Percentiles rank a stretch among this genome's conserved stretches.
phyloP scores from a whole-genome alignment of 768 basidiomycete species.

The Rhodotorula graminis region DNA sequence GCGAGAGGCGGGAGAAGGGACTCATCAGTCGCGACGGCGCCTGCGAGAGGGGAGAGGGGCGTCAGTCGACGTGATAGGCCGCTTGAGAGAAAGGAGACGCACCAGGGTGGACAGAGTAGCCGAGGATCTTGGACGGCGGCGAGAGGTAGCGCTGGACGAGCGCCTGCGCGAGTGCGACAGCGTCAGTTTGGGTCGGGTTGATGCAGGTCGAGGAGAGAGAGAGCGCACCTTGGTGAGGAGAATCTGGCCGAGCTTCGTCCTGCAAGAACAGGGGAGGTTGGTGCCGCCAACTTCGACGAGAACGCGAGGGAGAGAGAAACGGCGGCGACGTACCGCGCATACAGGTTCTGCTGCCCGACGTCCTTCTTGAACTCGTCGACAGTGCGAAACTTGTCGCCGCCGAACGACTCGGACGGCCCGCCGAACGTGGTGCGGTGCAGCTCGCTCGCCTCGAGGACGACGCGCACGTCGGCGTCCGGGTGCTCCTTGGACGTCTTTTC shows the following conservation, averaged over 20 bases:
- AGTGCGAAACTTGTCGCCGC: constrained; percentile 17
- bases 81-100: not conserved
- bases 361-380: constrained; percentile 28
- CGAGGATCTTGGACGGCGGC: constrained; percentile 7
- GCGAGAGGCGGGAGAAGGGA: not conserved
- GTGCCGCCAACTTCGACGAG: too few species aligned
- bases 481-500: constrained; percentile 20
- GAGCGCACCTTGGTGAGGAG: not conserved
- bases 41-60: not conserved
- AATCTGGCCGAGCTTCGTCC: constrained; percentile 18
- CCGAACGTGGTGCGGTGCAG: constrained; percentile 26
- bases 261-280: too few species aligned
- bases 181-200: too few species aligned
- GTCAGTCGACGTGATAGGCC: not conserved
- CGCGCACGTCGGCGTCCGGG: constrained; percentile 25
- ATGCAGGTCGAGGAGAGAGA: too few species aligned
- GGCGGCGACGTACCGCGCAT: not conserved
- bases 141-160: constrained; percentile 24
- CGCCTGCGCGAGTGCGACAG: not conserved
- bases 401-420: constrained; percentile 11
- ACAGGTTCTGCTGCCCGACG: constrained; percentile 2
- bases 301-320: too few species aligned
- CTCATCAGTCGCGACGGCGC: not conserved
- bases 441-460: constrained; percentile 25
- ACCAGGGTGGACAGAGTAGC: constrained; percentile 28